phyloP scores from a whole-genome alignment of 129 eudicot genomes.

The Kitagawia praeruptora region DNA sequence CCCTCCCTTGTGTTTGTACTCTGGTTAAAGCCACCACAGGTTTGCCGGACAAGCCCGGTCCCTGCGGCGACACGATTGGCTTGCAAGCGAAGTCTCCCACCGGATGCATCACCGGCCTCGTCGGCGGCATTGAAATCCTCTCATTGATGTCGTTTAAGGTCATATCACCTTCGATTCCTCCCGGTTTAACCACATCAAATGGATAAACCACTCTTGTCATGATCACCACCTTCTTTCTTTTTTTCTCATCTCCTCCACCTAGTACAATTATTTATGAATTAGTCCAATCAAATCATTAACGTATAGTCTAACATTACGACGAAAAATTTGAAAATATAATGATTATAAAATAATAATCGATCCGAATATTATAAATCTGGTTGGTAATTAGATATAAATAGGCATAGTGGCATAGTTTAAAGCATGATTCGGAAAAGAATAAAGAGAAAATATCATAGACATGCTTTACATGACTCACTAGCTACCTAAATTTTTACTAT shows the following conservation, averaged over 20 bases:
- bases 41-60: conserved; percentile 86
- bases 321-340: background rate
- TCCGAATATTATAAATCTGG: background rate
- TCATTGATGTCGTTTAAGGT: conserved; percentile 78
- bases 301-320: background rate
- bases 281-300: background rate
- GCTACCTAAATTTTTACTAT: background rate
- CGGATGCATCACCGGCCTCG: conserved; percentile 75
- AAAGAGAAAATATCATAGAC: background rate
- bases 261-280: background rate
- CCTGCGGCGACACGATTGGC: conserved; percentile 34
- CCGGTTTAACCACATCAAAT: conserved; percentile 85
- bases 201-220: conserved; percentile 63
- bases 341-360: background rate
- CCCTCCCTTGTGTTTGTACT: conserved; percentile 85
- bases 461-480: background rate
- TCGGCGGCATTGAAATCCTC: conserved; percentile 82
- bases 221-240: conserved; percentile 26
- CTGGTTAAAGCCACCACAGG: conserved; percentile 76
- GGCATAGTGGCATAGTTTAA: background rate
- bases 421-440: background rate
- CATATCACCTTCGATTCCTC: conserved; percentile 71
- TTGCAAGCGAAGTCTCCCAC: conserved; percentile 90
- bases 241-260: conserved; percentile 24
- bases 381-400: background rate